Evolutionary conservation across 2,329 filamentous ascomycete genomes (phyloP), one percentile per base, ranked within the genome.

Genomic region (Magnaporthiopsis rhizophila): DNA sequence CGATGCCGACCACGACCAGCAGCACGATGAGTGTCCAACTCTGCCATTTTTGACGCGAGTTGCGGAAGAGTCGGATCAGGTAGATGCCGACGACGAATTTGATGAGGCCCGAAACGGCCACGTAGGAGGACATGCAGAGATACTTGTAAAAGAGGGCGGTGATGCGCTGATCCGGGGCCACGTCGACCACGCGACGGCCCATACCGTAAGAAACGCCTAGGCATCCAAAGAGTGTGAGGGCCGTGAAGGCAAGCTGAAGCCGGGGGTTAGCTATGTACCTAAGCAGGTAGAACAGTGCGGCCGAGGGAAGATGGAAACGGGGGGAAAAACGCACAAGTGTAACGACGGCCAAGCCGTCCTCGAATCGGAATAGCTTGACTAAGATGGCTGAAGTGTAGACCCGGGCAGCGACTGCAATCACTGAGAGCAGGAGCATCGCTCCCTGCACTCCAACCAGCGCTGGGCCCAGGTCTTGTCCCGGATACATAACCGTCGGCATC

Each of bases 31-130:
- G 74, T 65, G 74, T 71, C 45, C 72, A 65, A 32, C 68, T 71
- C 64, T 77, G 75, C 13, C 61, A n/a, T 38, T 64, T 64, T 65
- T 68, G 12, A 11, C 66, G 62, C 65, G 74, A 61, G 67, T 71
- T 26, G 6, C 36, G 8, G 36, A 61, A 74, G 38, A 79, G 74
- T 24, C 76, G 74, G 3, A 77, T 64, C 24, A 78, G 67, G 66
- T 78, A 77, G 59, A 78, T 71, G 50, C 72, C 73, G 61, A 79
- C 77, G 61, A 74, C 76, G 62, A 75, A 69, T 69, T 78, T 78
- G 45, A 78, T 70, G 2, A 75, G 73, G 62, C 73, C 74, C 3
- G 71, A 70, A 7, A 78, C 62, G 36, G 36, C 62, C 36, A 79
- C 74, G 65, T 79, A 79, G 30, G 75, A 69, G 0, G 74, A 71